Evolutionary conservation across 2,329 filamentous ascomycete species (phyloP).

Genomic region (Sphaerulina populicola): DNA sequence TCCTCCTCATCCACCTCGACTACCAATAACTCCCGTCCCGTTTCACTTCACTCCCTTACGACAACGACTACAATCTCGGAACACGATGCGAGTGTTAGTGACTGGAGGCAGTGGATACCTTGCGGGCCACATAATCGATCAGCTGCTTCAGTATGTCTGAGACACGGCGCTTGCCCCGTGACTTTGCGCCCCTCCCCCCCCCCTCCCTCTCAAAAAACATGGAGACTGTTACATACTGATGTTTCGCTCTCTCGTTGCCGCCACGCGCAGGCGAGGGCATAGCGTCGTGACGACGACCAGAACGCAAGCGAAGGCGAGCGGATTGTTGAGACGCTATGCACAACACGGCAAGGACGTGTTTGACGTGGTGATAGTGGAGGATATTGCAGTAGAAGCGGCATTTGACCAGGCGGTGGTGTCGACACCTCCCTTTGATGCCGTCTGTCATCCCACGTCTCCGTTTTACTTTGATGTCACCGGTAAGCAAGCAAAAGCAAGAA

Average conservation of each 20-base stretch:
- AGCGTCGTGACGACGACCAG: conserved; percentile 26
- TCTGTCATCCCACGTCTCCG: conserved; percentile 42
- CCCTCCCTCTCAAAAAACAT: too few species aligned
- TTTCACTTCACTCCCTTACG: too few species aligned
- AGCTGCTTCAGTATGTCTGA: conserved; percentile 1
- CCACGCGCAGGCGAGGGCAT: conserved; percentile 7
- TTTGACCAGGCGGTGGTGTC: conserved; percentile 19
- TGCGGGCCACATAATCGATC: not conserved
- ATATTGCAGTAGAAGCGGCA: conserved; percentile 18
- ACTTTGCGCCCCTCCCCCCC: too few species aligned
- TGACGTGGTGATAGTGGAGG: conserved; percentile 34
- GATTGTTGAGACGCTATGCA: conserved; percentile 20
- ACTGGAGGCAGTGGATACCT: conserved; percentile 3
- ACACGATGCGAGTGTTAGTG: not conserved
- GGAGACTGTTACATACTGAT: too few species aligned
- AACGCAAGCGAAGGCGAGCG: conserved; percentile 17
- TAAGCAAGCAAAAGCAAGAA: conserved; percentile 29
- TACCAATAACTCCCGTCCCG: not conserved
- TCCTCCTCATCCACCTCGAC: not conserved
- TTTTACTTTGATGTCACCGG: conserved; percentile 36
- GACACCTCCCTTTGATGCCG: conserved; percentile 32
- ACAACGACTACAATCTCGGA: not conserved
- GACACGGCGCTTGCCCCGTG: not conserved
- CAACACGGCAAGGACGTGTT: conserved; percentile 21
- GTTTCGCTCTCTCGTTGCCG: not conserved